Conservation (phyloP, 1,284 basidiomycete species). For the Pyrrhoderma lamaoense region DNA sequence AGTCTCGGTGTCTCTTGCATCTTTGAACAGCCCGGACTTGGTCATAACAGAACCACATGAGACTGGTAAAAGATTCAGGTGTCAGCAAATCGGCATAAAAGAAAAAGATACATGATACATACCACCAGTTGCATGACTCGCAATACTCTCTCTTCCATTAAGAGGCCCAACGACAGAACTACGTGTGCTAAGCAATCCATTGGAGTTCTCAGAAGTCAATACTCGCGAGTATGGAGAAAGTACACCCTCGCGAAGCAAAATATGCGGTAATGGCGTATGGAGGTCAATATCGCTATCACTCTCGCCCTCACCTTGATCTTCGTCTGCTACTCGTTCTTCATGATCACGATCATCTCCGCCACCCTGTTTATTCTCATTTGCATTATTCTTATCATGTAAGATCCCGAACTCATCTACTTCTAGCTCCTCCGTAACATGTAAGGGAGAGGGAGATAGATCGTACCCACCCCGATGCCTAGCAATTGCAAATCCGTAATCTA, state of each 20-base stretch:
- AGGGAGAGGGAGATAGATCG: constrained; percentile 8
- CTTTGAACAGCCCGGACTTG: constrained; percentile 50
- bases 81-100: not conserved
- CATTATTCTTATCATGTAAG: not conserved
- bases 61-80: not conserved
- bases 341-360: no score
- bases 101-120: constrained; percentile 27
- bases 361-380: not conserved
- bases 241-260: constrained; percentile 68
- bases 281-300: constrained; percentile 68
- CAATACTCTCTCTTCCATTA: constrained; percentile 11
- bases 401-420: constrained; percentile 9
- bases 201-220: constrained; percentile 33
- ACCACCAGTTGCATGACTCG: constrained; percentile 12
- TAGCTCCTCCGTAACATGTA: not conserved
- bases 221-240: constrained; percentile 70
- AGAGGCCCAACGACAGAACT: not conserved
- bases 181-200: constrained; percentile 9
- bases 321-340: no score
- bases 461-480: constrained; percentile 16
- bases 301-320: constrained; percentile 37
- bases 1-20: constrained; percentile 56
- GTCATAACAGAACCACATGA: constrained; percentile 35
- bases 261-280: constrained; percentile 69
- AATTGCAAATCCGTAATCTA: constrained; percentile 16